Evolutionary conservation across 2,329 filamentous ascomycete genomes (phyloP).

Genomic region (Lachnellula hyalina): DNA sequence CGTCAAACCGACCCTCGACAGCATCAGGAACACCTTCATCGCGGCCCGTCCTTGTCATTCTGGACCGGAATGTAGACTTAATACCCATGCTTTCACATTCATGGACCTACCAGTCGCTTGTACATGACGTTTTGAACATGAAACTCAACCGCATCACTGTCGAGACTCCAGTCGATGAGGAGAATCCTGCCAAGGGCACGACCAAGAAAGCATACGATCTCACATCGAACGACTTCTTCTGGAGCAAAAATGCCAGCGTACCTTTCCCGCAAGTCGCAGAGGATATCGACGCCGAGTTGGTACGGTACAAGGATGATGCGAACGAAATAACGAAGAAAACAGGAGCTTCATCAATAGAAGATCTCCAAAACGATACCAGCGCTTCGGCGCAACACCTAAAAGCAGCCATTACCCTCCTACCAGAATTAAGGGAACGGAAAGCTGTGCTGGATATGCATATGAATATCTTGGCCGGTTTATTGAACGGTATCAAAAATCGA

Average conservation of each 20-base stretch:
- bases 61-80: slow-evolving; percentile 92
- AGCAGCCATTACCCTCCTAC: slow-evolving; percentile 86
- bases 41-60: slow-evolving; percentile 83
- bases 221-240: slow-evolving; percentile 89
- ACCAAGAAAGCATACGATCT: slow-evolving; percentile 88
- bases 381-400: slow-evolving; percentile 92
- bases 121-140: slow-evolving; percentile 72
- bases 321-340: slow-evolving; percentile 94
- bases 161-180: slow-evolving; percentile 74
- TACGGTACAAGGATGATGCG: slow-evolving; percentile 91
- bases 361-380: slow-evolving; percentile 82
- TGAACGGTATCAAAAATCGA: slow-evolving; percentile 82
- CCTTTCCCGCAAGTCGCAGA: slow-evolving; percentile 96
- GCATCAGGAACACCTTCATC: slow-evolving; percentile 61
- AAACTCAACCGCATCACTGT: slow-evolving; percentile 92
- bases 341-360: slow-evolving; percentile 85
- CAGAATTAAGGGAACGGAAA: slow-evolving; percentile 88
- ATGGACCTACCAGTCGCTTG: slow-evolving; percentile 81
- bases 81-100: slow-evolving; percentile 99
- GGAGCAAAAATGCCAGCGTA: slow-evolving; percentile 82
- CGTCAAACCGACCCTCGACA: slow-evolving; percentile 50
- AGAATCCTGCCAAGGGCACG: slow-evolving; percentile 65
- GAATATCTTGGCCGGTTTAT: slow-evolving; percentile 81
- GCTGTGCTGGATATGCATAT: slow-evolving; percentile 96
- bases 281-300: slow-evolving; percentile 89